Evolutionary conservation across 768 basidiomycete genomes (phyloP), one percentile per base, ranked within the genome.

Genomic region (Crepidotus variabilis): DNA sequence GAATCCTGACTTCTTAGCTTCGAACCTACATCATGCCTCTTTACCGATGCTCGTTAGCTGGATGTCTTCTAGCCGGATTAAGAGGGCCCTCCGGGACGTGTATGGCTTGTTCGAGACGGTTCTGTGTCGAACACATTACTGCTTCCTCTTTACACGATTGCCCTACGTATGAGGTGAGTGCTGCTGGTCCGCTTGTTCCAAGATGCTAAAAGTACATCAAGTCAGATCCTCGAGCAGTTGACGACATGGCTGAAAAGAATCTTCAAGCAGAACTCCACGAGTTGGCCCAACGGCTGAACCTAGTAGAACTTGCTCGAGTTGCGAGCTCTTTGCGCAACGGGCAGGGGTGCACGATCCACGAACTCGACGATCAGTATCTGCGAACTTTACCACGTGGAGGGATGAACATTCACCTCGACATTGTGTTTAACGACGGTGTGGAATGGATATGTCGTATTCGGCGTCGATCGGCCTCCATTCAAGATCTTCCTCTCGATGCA

Each of bases 361-460:
- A 36, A 8, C 35, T 36, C 8, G 16, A 8, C 8, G 8, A 16
- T 16, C 9, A 36, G 8, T 36, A 16, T 16, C 35, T 36, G 8
- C 35, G 35, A 36, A 8, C 35, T 16, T 16, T 36, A 8, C 35
- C 35, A 8, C 35, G 35, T 34, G 56, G 56, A 13, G 56, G 56
- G 2, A 36, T 52, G 39, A 57, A 57, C 45, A 52, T 36, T 24
- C 56, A 57, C 33, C 24, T 52, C 23, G 39, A 50, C 1, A 39
- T 57, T 16, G 2, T 13, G 11, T 57, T 57, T 24, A 22, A 33
- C 2, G 56, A 57, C 33, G 56, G 56, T 16, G 56, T 57, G 6
- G 43, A 50, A 35, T 57, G 56, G 56, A 8, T 57, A 7, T 57
- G 51, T 50, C 49, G 56, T 21, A 52, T 57, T 34, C 56, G 56